Conservation (phyloP, 2,329 filamentous ascomycete species). For the Gnomoniopsis smithogilvyi region DNA sequence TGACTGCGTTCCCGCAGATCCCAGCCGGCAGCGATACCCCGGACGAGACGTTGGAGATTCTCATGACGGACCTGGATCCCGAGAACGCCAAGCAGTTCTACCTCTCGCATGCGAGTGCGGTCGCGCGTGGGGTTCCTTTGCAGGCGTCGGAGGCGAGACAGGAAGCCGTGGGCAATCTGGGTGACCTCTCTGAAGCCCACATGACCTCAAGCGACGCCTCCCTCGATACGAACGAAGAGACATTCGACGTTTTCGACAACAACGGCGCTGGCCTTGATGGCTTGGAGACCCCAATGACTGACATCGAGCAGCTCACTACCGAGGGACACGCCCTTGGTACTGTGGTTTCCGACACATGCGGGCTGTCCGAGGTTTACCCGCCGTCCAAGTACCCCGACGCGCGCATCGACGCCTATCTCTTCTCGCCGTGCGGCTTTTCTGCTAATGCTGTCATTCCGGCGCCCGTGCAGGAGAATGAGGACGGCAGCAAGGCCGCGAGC, state of each 20-base stretch:
- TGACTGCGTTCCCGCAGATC: constrained; percentile 29
- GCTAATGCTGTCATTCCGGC: constrained; percentile 94
- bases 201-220: constrained; percentile 17
- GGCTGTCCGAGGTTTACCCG: constrained; percentile 85
- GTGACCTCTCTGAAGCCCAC: constrained; percentile 44
- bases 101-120: constrained; percentile 73
- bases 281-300: constrained; percentile 55
- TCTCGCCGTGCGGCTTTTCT: constrained; percentile 94
- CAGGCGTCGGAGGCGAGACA: constrained; percentile 63
- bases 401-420: constrained; percentile 92
- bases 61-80: constrained; percentile 69
- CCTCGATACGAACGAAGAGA: constrained; percentile 46
- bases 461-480: constrained; percentile 46
- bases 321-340: constrained; percentile 93
- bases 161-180: constrained; percentile 56
- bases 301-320: constrained; percentile 76
- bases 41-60: constrained; percentile 74
- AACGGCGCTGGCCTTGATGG: constrained; percentile 46
- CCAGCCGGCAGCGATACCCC: constrained; percentile 42
- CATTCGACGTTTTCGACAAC: constrained; percentile 80
- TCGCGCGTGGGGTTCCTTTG: constrained; percentile 76
- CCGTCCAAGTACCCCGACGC: constrained; percentile 85
- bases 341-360: constrained; percentile 85
- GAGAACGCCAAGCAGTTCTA: constrained; percentile 71
- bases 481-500: constrained; percentile 32